Percentiles rank a stretch among this genome's conserved stretches.
These are phyloP conservation scores for Cymbopogon flexuosus DNA, from an alignment of 202 grass and related monocot species.

Conservation along the genomic window DNA sequence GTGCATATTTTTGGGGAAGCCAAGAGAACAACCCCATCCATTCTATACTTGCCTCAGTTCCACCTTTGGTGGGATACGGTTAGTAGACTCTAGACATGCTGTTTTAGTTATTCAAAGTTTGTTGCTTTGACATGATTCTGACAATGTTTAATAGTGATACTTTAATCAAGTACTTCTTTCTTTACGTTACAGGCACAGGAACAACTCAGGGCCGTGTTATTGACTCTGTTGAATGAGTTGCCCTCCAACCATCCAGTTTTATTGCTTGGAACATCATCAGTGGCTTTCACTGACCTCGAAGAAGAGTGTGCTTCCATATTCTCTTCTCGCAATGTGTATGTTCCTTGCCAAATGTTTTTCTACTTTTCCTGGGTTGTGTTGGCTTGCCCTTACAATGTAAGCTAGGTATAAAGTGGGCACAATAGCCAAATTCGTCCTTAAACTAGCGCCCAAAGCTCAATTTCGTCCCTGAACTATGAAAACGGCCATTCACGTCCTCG, in stretches of 20 bases:
- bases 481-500: too few relatives aligned
- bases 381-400: neutral
- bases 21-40: slow-evolving; percentile 89
- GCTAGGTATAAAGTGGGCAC: neutral
- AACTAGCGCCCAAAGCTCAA: too few relatives aligned
- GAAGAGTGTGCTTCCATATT: slow-evolving; percentile 86
- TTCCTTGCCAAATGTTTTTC: slow-evolving; percentile 24
- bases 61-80: slow-evolving; percentile 99
- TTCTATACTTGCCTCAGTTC: slow-evolving; percentile 94
- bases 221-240: slow-evolving; percentile 85
- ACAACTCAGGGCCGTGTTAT: slow-evolving; percentile 81
- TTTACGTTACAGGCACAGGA: slow-evolving; percentile 74
- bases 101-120: slow-evolving; percentile 25
- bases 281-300: slow-evolving; percentile 60
- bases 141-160: slow-evolving; percentile 11
- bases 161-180: slow-evolving; percentile 24
- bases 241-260: slow-evolving; percentile 90
- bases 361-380: neutral
- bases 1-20: slow-evolving; percentile 99
- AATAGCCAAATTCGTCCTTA: too few relatives aligned
- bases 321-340: slow-evolving; percentile 76
- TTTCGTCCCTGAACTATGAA: too few relatives aligned
- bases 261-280: slow-evolving; percentile 80
- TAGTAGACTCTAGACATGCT: slow-evolving; percentile 34
- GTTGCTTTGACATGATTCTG: slow-evolving; percentile 16